These are phyloP conservation scores for Pezizomycotina sp. DNA, from an alignment of 2,329 filamentous ascomycete genomes.

Conservation along the genomic window DNA sequence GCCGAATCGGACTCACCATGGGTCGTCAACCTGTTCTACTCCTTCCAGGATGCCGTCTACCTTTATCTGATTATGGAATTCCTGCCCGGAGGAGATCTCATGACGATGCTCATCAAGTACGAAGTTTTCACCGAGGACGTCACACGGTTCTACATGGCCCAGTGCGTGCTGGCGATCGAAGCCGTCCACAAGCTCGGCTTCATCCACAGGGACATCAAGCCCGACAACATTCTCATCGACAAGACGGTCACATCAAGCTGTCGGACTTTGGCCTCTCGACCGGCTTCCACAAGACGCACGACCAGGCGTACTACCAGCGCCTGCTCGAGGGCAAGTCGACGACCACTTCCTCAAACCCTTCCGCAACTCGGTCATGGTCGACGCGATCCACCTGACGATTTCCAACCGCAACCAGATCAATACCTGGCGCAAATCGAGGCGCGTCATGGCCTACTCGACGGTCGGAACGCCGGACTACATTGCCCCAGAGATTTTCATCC, in stretches of 20 bases:
- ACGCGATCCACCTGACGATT: constrained; percentile 95
- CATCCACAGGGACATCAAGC: constrained; percentile 98
- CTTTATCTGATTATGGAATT: constrained; percentile 99
- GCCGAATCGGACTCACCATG: constrained; percentile 98
- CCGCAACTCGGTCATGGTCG: constrained; percentile 87
- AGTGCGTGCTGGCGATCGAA: constrained; percentile 95
- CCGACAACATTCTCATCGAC: constrained; percentile 93
- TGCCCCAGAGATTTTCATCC: constrained; percentile 93
- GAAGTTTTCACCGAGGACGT: constrained; percentile 99
- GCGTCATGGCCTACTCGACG: constrained; percentile 93
- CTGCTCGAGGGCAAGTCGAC: constrained; percentile 55
- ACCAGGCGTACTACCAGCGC: constrained; percentile 96
- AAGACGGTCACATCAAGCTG: constrained; percentile 93
- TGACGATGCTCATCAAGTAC: constrained; percentile 99
- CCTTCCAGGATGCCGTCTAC: constrained; percentile 92
- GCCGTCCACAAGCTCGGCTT: constrained; percentile 96
- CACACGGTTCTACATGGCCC: constrained; percentile 96
- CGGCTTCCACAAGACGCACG: constrained; percentile 92
- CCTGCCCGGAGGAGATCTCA: constrained; percentile 88
- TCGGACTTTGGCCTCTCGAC: constrained; percentile 97
- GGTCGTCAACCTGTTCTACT: constrained; percentile 97
- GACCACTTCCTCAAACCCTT: constrained; percentile 34
- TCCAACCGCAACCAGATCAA: constrained; percentile 97
- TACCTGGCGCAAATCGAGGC: constrained; percentile 90
- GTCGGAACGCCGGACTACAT: constrained; percentile 98